Conservation (phyloP, 108 stramenopile genomes). For the Epipyxis sp. region DNA sequence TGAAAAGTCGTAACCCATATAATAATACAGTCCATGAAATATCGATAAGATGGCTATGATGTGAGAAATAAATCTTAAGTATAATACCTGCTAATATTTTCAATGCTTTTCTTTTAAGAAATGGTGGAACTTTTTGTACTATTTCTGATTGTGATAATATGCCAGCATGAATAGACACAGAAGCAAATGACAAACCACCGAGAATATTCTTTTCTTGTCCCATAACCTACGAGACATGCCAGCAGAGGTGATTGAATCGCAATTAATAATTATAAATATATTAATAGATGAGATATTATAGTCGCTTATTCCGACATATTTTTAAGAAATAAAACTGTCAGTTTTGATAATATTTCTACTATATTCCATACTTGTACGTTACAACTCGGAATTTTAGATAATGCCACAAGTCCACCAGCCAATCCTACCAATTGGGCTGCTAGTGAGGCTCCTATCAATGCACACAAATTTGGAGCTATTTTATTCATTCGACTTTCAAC, state of each 20-base stretch:
- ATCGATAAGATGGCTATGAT: too few relatives aligned
- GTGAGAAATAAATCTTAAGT: too few relatives aligned
- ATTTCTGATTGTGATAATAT: slow-evolving; percentile 75
- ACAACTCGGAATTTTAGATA: slow-evolving; percentile 74
- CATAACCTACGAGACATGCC: too few relatives aligned
- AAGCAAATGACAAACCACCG: slow-evolving; percentile 41
- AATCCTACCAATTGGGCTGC: slow-evolving; percentile 79
- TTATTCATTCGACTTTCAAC: slow-evolving; percentile 47
- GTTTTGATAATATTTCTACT: too few relatives aligned
- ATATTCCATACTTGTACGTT: slow-evolving; percentile 70
- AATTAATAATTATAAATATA: too few relatives aligned
- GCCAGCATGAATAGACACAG: slow-evolving; percentile 61
- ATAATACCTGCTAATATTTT: slow-evolving; percentile 82
- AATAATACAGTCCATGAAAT: too few relatives aligned
- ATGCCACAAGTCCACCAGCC: slow-evolving; percentile 81
- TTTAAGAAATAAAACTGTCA: not conserved
- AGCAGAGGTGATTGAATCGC: too few relatives aligned
- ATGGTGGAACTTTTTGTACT: slow-evolving; percentile 62
- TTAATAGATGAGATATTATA: not conserved
- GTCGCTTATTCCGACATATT: not conserved
- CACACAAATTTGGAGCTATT: slow-evolving; percentile 62
- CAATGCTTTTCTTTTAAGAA: slow-evolving; percentile 71
- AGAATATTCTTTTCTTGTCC: slow-evolving; percentile 50
- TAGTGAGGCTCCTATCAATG: slow-evolving; percentile 72
- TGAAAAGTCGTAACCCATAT: too few relatives aligned